Percentiles rank a stretch among this genome's conserved stretches.
Evolutionary conservation across 108 stramenopile species (phyloP).

Genomic region (Conticribra weissflogii): DNA sequence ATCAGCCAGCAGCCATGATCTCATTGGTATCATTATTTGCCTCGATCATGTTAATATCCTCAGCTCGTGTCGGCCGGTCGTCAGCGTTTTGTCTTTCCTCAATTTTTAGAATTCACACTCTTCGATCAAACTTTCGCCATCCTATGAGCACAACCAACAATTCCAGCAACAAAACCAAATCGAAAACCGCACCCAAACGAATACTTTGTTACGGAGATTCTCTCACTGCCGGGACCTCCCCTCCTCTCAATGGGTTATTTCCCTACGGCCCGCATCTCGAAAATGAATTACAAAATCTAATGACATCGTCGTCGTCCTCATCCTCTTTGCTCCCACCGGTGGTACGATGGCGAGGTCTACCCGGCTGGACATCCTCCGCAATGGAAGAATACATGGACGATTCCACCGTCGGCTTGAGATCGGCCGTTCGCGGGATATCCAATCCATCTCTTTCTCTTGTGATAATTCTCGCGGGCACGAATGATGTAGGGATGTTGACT

Average conservation of each 20-base stretch:
- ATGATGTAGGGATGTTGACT: conserved; percentile 65
- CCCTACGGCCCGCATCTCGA: conserved; percentile 77
- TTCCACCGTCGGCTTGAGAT: conserved; percentile 35
- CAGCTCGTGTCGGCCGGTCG: too few species aligned
- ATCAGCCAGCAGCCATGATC: too few species aligned
- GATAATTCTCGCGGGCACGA: conserved; percentile 69
- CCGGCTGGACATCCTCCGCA: conserved; percentile 67
- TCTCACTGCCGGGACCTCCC: conserved; percentile 74
- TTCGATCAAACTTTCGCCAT: too few species aligned
- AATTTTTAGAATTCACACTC: too few species aligned
- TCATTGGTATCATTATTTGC: too few species aligned
- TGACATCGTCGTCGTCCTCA: neutral
- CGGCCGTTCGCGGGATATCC: conserved; percentile 34
- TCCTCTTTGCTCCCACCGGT: conserved; percentile 3
- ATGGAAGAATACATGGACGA: conserved; percentile 58
- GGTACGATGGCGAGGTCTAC: conserved; percentile 64
- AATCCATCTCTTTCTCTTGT: conserved; percentile 55
- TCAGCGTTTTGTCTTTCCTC: too few species aligned
- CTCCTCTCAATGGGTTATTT: conserved; percentile 37
- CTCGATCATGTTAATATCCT: too few species aligned
- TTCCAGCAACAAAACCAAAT: too few species aligned
- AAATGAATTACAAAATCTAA: conserved; percentile 31
- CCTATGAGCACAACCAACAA: neutral
- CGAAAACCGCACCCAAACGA: conserved; percentile 20
- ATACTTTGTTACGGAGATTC: conserved; percentile 80